Base-by-base conservation (phyloP, 2,329 filamentous ascomycete species). In the Elsinoe batatas region DNA sequence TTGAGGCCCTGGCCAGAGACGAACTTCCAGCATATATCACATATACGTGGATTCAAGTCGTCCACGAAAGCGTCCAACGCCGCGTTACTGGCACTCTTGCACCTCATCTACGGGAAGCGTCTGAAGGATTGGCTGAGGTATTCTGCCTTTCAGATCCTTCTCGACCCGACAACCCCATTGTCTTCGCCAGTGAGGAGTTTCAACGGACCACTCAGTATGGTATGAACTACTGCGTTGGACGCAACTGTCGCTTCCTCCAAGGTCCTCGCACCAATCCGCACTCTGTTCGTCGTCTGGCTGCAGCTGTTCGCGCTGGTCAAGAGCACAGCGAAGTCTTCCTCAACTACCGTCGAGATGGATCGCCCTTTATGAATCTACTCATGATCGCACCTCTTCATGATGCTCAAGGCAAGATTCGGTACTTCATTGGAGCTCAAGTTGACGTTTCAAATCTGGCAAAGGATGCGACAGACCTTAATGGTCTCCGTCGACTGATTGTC, bases 171-270 rank as follows among this genome's bases (percentile, higher is more conserved):
- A 88, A 89, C 64, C 87, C 85, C 0, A 87, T 90, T 58, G 80
- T 89, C 1, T 88, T 89, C 68, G 84, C 84, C 5, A 88, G 84
- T 3, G 83, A 88, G 75, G 85, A 87, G 67, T 90, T 88, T 62
- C 79, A 87, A 61, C 77, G 80, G 47, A 87, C 84, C 3, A 89
- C 85, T 0, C 84, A 89, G 61, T 90, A 89, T 64, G 84, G 84
- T 3, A 81, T 86, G 71, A 78, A 76, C 56, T 88, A 90, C 64
- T 79, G 83, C 2, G 79, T 91, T 15, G 87, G 87, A 0, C 80
- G 84, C 32, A 91, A 91, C 60, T 90, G 87, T 62, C 81, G 87
- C 6, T 90, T 91, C 63, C 76, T 91, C 1, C 87, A 90, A 66
- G 87, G 87, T 0, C 85, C 85, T 0, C 80, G 79, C 62, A 89